phyloP scores from a whole-genome alignment of 768 basidiomycete species.

The Tulasnella sp. region DNA sequence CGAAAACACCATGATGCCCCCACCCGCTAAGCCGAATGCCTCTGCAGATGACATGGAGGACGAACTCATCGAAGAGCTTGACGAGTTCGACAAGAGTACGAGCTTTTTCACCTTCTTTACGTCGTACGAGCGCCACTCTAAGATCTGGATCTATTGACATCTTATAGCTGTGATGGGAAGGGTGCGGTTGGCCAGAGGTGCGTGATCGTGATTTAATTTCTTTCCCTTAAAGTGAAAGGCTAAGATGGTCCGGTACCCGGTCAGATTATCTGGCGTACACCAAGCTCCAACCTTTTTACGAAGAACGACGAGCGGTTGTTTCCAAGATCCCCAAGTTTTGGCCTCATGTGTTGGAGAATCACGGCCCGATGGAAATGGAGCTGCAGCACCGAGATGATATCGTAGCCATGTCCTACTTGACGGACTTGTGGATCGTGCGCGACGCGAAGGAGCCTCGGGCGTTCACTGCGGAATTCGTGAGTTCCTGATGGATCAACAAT shows the following conservation, averaged over 20 bases:
- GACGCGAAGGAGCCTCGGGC: conserved; percentile 74
- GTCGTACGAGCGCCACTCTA: background rate
- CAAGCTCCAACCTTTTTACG: conserved; percentile 47
- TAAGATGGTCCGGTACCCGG: background rate
- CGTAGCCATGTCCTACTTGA: conserved; percentile 78
- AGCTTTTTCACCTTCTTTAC: background rate
- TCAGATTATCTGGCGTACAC: background rate
- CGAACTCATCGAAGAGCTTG: background rate
- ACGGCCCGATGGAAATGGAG: conserved; percentile 63
- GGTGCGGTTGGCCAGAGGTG: background rate
- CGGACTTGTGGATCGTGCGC: conserved; percentile 82
- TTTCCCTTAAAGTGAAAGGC: background rate
- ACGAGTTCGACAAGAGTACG: conserved; percentile 6
- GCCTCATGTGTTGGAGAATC: conserved; percentile 82
- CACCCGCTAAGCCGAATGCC: background rate
- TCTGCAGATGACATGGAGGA: background rate
- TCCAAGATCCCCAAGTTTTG: conserved; percentile 79
- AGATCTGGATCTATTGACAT: conserved; percentile 1
- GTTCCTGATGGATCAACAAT: conserved; percentile 45
- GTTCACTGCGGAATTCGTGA: conserved; percentile 86
- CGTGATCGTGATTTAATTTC: background rate
- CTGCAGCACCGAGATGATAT: conserved; percentile 76
- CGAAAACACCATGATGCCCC: background rate
- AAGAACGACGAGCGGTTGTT: conserved; percentile 67
- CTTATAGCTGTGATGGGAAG: background rate